Percentiles rank a stretch among this genome's conserved stretches.
These are phyloP conservation scores for Globisporangium emineosum DNA, from an alignment of 352 stramenopile species.

Conservation along the genomic window DNA sequence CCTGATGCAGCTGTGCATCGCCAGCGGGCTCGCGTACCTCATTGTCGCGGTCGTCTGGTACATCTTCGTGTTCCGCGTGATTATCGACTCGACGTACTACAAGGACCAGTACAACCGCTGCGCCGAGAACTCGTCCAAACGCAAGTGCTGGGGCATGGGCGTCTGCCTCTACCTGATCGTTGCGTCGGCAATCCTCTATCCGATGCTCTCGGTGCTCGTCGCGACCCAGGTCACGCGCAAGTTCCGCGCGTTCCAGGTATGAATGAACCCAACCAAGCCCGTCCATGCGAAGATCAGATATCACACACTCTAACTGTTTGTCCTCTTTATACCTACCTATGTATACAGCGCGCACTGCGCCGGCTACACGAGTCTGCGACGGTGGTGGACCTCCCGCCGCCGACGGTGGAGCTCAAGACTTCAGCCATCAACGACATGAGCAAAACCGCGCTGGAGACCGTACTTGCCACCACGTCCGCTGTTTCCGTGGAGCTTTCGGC, in stretches of 20 bases:
- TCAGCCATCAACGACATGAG: slow-evolving; percentile 29
- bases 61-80: slow-evolving; percentile 51
- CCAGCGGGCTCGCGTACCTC: slow-evolving; percentile 49
- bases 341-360: slow-evolving; percentile 30
- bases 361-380: slow-evolving; percentile 51
- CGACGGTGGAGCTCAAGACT: slow-evolving; percentile 39
- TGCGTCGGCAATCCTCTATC: slow-evolving; percentile 49
- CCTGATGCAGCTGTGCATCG: slow-evolving; percentile 69
- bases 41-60: slow-evolving; percentile 60
- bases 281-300: too few relatives aligned
- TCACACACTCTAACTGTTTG: too few relatives aligned
- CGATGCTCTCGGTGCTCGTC: slow-evolving; percentile 57
- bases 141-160: slow-evolving; percentile 76
- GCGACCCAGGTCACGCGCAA: slow-evolving; percentile 60
- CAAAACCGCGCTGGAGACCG: slow-evolving; percentile 9
- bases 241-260: slow-evolving; percentile 47
- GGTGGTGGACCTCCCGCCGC: slow-evolving; percentile 39
- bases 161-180: slow-evolving; percentile 58
- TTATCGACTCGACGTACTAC: slow-evolving; percentile 77
- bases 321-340: too few relatives aligned
- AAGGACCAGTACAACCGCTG: slow-evolving; percentile 78
- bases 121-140: slow-evolving; percentile 43
- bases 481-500: slow-evolving; percentile 40
- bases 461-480: background rate
- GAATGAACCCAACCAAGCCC: too few relatives aligned